Evolutionary conservation across 2,329 filamentous ascomycete species (phyloP).

Genomic region (Talaromyces sp.): DNA sequence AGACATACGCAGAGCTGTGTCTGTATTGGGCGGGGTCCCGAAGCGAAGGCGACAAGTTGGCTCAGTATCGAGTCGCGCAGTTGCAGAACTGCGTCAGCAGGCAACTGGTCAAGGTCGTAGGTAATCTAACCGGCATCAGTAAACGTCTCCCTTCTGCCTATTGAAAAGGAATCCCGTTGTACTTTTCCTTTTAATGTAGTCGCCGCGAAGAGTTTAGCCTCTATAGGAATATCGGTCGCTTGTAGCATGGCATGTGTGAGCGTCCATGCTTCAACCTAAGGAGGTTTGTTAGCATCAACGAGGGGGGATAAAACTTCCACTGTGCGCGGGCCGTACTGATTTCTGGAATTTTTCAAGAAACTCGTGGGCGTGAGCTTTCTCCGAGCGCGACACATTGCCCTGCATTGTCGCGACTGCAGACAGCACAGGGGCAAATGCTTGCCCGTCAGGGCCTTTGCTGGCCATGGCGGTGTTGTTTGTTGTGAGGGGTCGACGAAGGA

Average conservation of each 20-base stretch:
- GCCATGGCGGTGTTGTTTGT: constrained; percentile 54
- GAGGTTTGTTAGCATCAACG: constrained; percentile 3
- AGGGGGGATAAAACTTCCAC: not conserved
- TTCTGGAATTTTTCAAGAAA: constrained; percentile 96
- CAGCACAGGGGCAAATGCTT: constrained; percentile 78
- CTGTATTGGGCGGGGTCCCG: constrained; percentile 76
- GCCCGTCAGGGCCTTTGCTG: constrained; percentile 58
- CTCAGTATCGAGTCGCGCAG: constrained; percentile 80
- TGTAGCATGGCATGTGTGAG: constrained; percentile 83
- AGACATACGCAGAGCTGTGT: constrained; percentile 93
- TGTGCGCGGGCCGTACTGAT: constrained; percentile 62
- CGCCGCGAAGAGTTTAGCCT: constrained; percentile 90
- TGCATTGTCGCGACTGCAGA: constrained; percentile 88
- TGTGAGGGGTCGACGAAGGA: constrained; percentile 7
- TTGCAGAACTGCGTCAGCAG: constrained; percentile 65
- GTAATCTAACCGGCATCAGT: constrained; percentile 65
- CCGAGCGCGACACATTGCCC: constrained; percentile 70
- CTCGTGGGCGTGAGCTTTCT: constrained; percentile 86
- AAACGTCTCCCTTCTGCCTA: constrained; percentile 9
- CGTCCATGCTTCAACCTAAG: constrained; percentile 82
- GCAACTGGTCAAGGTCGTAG: constrained; percentile 89
- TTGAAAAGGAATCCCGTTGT: constrained; percentile 23
- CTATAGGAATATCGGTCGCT: constrained; percentile 67
- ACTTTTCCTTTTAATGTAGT: constrained; percentile 99
- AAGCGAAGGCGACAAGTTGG: constrained; percentile 74